Percentiles rank a stretch among this genome's conserved stretches.
phyloP scores from a whole-genome alignment of 116 monocot species.

The Zostera marina region DNA sequence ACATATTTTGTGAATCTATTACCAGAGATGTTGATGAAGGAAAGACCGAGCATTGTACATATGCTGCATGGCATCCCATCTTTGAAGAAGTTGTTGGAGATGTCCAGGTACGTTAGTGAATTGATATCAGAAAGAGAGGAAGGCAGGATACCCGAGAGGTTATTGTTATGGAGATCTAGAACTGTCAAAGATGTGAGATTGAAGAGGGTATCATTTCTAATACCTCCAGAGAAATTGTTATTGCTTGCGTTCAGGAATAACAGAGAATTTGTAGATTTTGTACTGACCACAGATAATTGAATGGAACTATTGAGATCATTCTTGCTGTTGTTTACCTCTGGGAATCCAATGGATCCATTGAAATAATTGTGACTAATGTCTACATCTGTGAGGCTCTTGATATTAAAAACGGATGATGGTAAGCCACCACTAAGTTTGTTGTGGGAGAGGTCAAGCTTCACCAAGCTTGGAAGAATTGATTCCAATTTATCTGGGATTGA shows the following conservation, averaged over 20 bases:
- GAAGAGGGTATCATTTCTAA: conserved; percentile 26
- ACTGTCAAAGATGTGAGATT: conserved; percentile 59
- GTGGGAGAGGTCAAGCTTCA: conserved; percentile 64
- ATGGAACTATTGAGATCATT: conserved; percentile 49
- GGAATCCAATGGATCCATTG: not conserved
- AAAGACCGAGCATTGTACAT: conserved; percentile 44
- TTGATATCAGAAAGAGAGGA: conserved; percentile 39
- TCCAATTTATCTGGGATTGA: conserved; percentile 39
- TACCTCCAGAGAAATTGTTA: conserved; percentile 49
- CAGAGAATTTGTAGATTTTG: conserved; percentile 27
- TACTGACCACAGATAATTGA: conserved; percentile 7
- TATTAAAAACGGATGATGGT: conserved; percentile 43
- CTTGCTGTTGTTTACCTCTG: conserved; percentile 46
- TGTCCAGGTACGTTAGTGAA: conserved; percentile 60
- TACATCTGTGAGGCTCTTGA: conserved; percentile 41
- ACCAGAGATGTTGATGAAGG: conserved; percentile 53
- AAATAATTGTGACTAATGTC: conserved; percentile 38
- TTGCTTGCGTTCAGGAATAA: conserved; percentile 69
- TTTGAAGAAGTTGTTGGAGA: conserved; percentile 58
- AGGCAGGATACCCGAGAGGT: conserved; percentile 44
- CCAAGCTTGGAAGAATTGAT: conserved; percentile 50
- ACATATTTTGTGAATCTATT: conserved; percentile 32
- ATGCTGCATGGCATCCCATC: conserved; percentile 63
- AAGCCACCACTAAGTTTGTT: conserved; percentile 46
- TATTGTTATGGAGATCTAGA: conserved; percentile 79